Evolutionary conservation across 2,329 filamentous ascomycete species (phyloP).

Genomic region (Tolypocladium guangdongense): DNA sequence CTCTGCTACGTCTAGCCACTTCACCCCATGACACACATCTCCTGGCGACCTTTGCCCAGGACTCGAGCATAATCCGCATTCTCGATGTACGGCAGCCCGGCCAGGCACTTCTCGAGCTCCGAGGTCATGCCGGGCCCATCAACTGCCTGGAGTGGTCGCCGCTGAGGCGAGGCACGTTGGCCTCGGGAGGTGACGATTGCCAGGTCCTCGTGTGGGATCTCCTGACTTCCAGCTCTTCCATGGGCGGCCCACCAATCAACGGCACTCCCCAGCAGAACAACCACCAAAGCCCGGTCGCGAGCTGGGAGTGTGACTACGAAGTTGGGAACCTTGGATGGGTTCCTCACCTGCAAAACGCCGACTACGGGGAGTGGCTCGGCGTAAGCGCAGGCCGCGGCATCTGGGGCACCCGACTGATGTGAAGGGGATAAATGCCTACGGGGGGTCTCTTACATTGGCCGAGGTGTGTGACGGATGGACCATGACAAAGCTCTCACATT

Average conservation of each 20-base stretch:
- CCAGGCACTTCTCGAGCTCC: conserved; percentile 85
- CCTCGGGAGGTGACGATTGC: conserved; percentile 85
- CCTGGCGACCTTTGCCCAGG: conserved; percentile 91
- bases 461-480: neutral
- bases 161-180: conserved; percentile 72
- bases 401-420: conserved; percentile 55
- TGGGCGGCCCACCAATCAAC: conserved; percentile 30
- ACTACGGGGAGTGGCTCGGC: conserved; percentile 74
- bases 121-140: conserved; percentile 73
- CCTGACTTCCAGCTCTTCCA: conserved; percentile 47
- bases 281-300: conserved; percentile 57
- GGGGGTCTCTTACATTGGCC: neutral
- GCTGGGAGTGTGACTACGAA: conserved; percentile 81
- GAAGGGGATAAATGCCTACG: conserved; percentile 2
- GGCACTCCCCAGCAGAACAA: conserved; percentile 42
- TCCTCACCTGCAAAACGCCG: conserved; percentile 55
- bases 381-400: conserved; percentile 71
- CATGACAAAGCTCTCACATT: neutral
- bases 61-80: conserved; percentile 85
- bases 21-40: conserved; percentile 94
- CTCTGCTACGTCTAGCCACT: conserved; percentile 70
- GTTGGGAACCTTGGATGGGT: conserved; percentile 80
- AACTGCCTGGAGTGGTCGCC: conserved; percentile 97
- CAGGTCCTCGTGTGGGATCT: conserved; percentile 92
- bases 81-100: conserved; percentile 93